Conservation (phyloP, 768 basidiomycete genomes). For the Trametes gibbosa region DNA sequence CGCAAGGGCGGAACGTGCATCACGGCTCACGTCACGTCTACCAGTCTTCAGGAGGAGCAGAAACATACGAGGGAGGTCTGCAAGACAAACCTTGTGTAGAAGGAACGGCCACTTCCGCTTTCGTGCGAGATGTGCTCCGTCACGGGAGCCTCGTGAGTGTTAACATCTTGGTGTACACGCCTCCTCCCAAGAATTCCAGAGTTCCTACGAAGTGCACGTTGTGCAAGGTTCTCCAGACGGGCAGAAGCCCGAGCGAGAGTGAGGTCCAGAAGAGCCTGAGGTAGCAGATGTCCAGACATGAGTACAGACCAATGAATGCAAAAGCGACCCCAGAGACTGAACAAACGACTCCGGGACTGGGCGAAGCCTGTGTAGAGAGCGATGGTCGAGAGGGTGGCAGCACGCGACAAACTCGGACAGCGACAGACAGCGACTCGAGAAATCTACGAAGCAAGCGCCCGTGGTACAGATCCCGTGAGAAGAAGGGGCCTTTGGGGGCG, state of each 20-base stretch:
- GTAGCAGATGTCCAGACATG: constrained; percentile 18
- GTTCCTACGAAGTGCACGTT: neutral
- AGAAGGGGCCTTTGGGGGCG: no score
- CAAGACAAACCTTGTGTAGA: constrained; percentile 7
- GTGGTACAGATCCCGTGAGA: no score
- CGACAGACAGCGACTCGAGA: neutral
- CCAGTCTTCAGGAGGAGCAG: neutral
- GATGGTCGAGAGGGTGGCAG: neutral
- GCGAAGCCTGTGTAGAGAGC: neutral
- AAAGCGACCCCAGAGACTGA: neutral
- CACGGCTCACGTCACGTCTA: neutral
- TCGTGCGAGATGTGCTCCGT: neutral
- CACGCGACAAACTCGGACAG: neutral
- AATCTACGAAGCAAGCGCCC: neutral
- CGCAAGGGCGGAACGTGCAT: neutral
- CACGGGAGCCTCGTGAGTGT: neutral
- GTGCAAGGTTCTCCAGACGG: constrained; percentile 7
- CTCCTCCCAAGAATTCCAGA: neutral
- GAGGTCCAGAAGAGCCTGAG: constrained; percentile 22
- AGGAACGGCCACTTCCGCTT: neutral
- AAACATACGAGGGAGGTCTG: neutral
- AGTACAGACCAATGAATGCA: neutral
- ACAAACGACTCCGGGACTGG: neutral
- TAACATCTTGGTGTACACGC: constrained; percentile 5
- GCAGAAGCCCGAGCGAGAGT: constrained; percentile 16